These are phyloP conservation scores for Fusarium sp. DNA, from an alignment of 2,329 filamentous ascomycete species.

Conservation along the genomic window DNA sequence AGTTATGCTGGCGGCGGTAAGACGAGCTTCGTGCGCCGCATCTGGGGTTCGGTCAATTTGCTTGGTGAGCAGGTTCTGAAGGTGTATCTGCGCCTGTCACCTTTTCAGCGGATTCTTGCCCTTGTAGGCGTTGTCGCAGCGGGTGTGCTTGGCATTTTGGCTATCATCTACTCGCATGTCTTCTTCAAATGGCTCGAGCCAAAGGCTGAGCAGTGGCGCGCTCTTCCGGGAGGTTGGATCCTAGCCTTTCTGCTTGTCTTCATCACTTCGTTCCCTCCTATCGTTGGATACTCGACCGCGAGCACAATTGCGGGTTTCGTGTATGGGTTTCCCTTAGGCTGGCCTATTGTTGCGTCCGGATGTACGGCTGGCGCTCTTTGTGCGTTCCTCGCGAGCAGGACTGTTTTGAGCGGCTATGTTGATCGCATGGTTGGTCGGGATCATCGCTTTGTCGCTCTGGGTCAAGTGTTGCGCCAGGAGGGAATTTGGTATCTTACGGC, in stretches of 20 bases:
- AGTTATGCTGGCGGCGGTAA: constrained; percentile 6
- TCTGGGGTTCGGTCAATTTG: constrained; percentile 53
- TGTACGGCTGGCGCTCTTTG: constrained; percentile 82
- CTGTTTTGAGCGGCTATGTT: constrained; percentile 82
- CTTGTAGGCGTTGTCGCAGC: constrained; percentile 61
- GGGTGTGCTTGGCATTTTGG: constrained; percentile 71
- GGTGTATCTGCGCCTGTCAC: constrained; percentile 67
- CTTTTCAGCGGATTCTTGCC: constrained; percentile 71
- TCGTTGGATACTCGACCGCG: constrained; percentile 87
- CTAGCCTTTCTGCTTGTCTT: constrained; percentile 83
- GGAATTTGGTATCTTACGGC: constrained; percentile 89
- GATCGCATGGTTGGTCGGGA: constrained; percentile 83
- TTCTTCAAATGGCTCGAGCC: constrained; percentile 83
- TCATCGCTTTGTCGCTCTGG: constrained; percentile 87
- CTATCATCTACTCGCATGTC: constrained; percentile 80
- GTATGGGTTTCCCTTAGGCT: constrained; percentile 72
- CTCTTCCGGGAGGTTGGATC: constrained; percentile 76
- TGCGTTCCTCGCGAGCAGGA: constrained; percentile 84
- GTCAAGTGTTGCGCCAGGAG: constrained; percentile 89
- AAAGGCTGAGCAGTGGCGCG: constrained; percentile 80
- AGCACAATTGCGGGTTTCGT: constrained; percentile 66
- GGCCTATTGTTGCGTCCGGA: constrained; percentile 84
- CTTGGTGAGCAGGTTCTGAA: constrained; percentile 58
- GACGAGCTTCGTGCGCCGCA: constrained; percentile 50
- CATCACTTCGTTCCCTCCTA: constrained; percentile 82